Conservation (phyloP, 768 basidiomycete genomes). For the Tulasnella calospora region DNA sequence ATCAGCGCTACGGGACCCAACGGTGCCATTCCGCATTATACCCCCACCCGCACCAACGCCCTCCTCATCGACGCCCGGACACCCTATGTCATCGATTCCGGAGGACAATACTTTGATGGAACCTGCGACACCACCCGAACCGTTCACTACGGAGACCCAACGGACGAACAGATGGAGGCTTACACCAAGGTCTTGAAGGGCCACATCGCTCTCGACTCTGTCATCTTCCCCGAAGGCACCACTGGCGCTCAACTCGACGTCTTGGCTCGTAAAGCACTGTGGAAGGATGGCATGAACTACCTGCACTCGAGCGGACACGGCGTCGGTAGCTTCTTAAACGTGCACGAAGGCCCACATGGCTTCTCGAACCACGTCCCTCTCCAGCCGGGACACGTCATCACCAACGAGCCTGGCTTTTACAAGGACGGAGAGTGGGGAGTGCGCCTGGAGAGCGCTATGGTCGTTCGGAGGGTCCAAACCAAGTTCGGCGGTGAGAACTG, state of each 20-base stretch:
- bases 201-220: constrained; percentile 89
- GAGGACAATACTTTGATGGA: constrained; percentile 83
- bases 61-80: constrained; percentile 67
- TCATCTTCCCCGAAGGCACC: constrained; percentile 87
- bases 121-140: constrained; percentile 56
- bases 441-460: constrained; percentile 81
- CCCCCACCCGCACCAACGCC: constrained; percentile 65
- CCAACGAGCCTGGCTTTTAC: constrained; percentile 93
- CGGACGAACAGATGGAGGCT: constrained; percentile 78
- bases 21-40: constrained; percentile 89
- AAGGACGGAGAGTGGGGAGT: constrained; percentile 79
- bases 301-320: constrained; percentile 91
- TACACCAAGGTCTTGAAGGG: constrained; percentile 95
- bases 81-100: constrained; percentile 93
- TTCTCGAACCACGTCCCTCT: constrained; percentile 68
- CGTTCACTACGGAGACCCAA: constrained; percentile 77
- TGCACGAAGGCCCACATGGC: constrained; percentile 54
- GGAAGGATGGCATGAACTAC: constrained; percentile 64
- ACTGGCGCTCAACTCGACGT: constrained; percentile 80
- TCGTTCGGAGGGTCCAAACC: constrained; percentile 55
- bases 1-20: constrained; percentile 88
- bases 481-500: constrained; percentile 41
- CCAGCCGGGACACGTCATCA: constrained; percentile 79
- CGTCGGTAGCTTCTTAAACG: constrained; percentile 69
- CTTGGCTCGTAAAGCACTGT: constrained; percentile 77